These are phyloP conservation scores for Trypanosoma theileri DNA, from an alignment of 208 protist genomes.

Conservation along the genomic window DNA sequence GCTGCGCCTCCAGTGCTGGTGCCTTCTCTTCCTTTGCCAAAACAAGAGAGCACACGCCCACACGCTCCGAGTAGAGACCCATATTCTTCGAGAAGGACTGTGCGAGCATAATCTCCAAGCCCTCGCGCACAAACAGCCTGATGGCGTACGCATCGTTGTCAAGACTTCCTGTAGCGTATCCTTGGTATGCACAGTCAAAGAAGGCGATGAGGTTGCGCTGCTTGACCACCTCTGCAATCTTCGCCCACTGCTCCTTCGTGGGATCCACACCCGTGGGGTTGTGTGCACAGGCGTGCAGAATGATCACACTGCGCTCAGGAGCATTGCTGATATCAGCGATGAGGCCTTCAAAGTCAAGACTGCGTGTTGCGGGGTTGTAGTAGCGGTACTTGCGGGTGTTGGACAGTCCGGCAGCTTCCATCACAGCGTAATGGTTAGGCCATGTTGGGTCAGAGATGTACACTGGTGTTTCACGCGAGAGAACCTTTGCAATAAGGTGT, in stretches of 20 bases:
- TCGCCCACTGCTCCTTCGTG: constrained; percentile 93
- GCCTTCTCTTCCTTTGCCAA: constrained; percentile 41
- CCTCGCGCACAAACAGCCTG: constrained; percentile 70
- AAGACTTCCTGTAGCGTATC: constrained; percentile 96
- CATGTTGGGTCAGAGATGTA: constrained; percentile 89
- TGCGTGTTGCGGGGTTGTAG: constrained; percentile 58
- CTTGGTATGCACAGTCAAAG: constrained; percentile 97
- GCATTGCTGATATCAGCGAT: constrained; percentile 65
- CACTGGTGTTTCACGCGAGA: constrained; percentile 39
- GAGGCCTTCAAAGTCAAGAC: constrained; percentile 88
- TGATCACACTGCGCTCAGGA: constrained; percentile 89
- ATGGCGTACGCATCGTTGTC: constrained; percentile 92
- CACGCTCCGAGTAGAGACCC: constrained; percentile 64
- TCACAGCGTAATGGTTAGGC: constrained; percentile 82
- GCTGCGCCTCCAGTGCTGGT: constrained; percentile 61
- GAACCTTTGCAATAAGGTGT: constrained; percentile 47
- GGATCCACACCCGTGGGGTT: constrained; percentile 99
- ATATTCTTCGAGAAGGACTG: constrained; percentile 99
- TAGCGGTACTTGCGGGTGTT: constrained; percentile 78
- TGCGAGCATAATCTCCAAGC: constrained; percentile 81
- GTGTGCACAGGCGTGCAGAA: constrained; percentile 98
- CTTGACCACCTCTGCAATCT: constrained; percentile 87
- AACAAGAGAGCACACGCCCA: constrained; percentile 90
- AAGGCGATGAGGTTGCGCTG: constrained; percentile 88
- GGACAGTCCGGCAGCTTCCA: constrained; percentile 57